Base-by-base conservation (phyloP, 208 protist species). In the Phytomonas francai region DNA sequence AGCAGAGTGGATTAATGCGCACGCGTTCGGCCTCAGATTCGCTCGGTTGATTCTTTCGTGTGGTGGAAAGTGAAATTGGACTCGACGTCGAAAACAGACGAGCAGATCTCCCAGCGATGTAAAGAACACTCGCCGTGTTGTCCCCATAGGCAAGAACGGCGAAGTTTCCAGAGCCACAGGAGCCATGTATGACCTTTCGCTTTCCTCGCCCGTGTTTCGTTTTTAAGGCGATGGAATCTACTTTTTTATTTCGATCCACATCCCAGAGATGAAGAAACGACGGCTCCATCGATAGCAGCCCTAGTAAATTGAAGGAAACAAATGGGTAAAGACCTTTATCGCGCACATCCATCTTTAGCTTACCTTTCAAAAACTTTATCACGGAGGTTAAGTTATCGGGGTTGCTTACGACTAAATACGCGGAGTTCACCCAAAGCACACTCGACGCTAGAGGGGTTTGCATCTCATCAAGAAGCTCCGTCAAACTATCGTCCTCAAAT, bases 71-170 rank as follows among this genome's bases (percentile, higher is more conserved):
- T 12, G 39, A 49, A 49, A 49, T 22, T 12, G 39, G 16, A 49
- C 3, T 36, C 8, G 65, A 69, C 31, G 81, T 66, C 27, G 59
- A 51, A 61, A 89, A 63, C 45, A 86, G 72, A 31, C 80, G 78
- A 19, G 86, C 69, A 31, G 27, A 58, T 28, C 68, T 68, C 25
- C 71, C 71, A 12, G 70, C 76, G 0, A 89, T 73, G 65, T 92
- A 85, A 59, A 85, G 78, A 30, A 59, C 83, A 63, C 84, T 70
- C 22, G 93, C 63, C n/a, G 84, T 82, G 36, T 75, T 85, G 67
- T 93, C 84, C 33, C 86, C 64, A 65, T 89, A 83, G 11, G 77
- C 70, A 2, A 89, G 70, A 65, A 95, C 83, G 59, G 75, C 71
- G 77, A 93, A 93, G 56, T 84, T 79, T 0, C 87, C 85, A 8